These are phyloP conservation scores for Cercospora sesami DNA, from an alignment of 2,329 filamentous ascomycete genomes.

Conservation along the genomic window DNA sequence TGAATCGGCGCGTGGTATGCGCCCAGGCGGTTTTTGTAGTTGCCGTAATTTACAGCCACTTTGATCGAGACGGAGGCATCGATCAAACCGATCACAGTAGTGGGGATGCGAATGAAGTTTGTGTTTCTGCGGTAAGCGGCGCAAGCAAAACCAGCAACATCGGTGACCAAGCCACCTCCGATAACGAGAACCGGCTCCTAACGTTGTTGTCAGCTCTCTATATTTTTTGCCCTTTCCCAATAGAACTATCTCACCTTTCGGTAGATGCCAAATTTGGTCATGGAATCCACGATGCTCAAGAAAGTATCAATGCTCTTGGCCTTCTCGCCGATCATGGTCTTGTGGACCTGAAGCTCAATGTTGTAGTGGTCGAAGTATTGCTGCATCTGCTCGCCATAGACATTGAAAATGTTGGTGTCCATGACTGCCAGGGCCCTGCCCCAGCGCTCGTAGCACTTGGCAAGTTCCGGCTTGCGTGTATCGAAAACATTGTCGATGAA, in stretches of 20 bases:
- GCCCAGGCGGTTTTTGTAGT: slow-evolving; percentile 73
- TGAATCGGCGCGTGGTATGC: slow-evolving; percentile 69
- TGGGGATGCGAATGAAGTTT: slow-evolving; percentile 72
- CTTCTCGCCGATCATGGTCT: slow-evolving; percentile 74
- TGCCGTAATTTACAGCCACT: slow-evolving; percentile 74
- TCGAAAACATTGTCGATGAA: slow-evolving; percentile 71
- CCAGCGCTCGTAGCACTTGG: slow-evolving; percentile 66
- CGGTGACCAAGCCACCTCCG: slow-evolving; percentile 69
- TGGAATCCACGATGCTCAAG: slow-evolving; percentile 68
- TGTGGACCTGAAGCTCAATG: slow-evolving; percentile 64
- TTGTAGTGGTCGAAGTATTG: slow-evolving; percentile 66
- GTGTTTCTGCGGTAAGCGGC: slow-evolving; percentile 71
- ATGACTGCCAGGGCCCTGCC: slow-evolving; percentile 66
- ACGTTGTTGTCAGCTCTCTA: slow-evolving; percentile 14
- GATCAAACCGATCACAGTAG: slow-evolving; percentile 72
- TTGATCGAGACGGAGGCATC: slow-evolving; percentile 76
- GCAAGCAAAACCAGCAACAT: slow-evolving; percentile 72
- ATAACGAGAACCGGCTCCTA: slow-evolving; percentile 66
- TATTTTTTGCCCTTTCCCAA: not conserved
- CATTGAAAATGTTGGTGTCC: slow-evolving; percentile 68
- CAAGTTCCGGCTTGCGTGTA: slow-evolving; percentile 59
- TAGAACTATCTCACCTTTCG: slow-evolving; percentile 38
- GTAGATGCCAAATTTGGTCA: slow-evolving; percentile 71
- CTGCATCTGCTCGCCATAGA: slow-evolving; percentile 67
- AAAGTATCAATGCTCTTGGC: slow-evolving; percentile 72